Base-by-base conservation (phyloP, 2,329 filamentous ascomycete genomes). In the Pyrenochaeta sp. region DNA sequence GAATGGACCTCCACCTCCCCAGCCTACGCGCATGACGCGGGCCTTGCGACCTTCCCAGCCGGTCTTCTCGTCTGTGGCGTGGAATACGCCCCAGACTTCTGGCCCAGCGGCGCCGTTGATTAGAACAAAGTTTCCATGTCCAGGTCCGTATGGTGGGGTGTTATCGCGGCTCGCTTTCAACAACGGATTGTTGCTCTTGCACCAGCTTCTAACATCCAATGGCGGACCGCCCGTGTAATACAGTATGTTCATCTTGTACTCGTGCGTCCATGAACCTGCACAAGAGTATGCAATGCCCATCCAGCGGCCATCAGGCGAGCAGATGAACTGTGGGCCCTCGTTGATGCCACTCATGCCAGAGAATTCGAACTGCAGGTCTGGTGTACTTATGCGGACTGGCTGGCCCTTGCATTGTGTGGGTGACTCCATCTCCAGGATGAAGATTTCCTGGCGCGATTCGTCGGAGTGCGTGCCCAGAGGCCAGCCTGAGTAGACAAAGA, bases 231-330 rank as follows among this genome's bases (percentile, higher is more conserved):
- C 78, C 0, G 68, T 61, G 50, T 73, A 79, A 35, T 75, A 68
- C 18, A 81, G 62, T 0, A 77, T 72, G n/a, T 75, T 76, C 76
- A 81, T 79, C 58, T 81, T 81, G 65, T 81, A 81, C 50, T 81
- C 74, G 41, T 75, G 74, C 1, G 79, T 81, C 79, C 79, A 81
- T 54, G 68, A 75, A 1, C 78, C 79, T 0, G 77, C 77, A 55
- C 78, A 81, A 4, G 73, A 77, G 52, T 80, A 81, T n/a, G 75
- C 78, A n/a, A 81, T 58, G 1, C 79, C 79, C 12, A 59, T 64
- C 78, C 79, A 81, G 1, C 63, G 51, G 0, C 67, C 68, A 46
- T 78, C 71, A 0, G 74, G 75, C 1, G 66, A 67, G 41, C 60
- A 66, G 1, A 79, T 56, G 23, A 71, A 70, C 52, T 79, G 77